A percentile compares a stretch with the other conserved stretches of the same genome.
phyloP scores from a whole-genome alignment of 163 green algal species.

The Chlamydomonas reinhardtii region DNA sequence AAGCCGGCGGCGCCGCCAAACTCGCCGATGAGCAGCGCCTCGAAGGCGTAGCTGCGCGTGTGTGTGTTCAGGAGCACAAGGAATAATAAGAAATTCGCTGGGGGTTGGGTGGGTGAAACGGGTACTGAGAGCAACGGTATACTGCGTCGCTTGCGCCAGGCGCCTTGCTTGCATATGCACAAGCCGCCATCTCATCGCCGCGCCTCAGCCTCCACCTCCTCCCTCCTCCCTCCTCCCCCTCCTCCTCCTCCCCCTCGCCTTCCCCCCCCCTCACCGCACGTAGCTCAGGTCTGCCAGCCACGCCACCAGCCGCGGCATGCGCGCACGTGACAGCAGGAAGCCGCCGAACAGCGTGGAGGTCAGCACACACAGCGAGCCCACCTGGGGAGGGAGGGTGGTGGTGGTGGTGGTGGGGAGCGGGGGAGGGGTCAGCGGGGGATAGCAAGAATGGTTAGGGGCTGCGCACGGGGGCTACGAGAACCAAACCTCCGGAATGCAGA shows the following conservation, averaged over 20 bases:
- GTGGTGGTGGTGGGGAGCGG: not conserved
- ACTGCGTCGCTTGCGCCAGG: no score
- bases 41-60: conserved; percentile 72
- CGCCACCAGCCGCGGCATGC: conserved; percentile 61
- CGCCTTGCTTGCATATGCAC: no score
- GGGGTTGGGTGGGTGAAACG: no score
- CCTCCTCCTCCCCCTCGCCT: no score
- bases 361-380: conserved; percentile 72
- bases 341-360: conserved; percentile 74
- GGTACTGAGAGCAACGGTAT: no score
- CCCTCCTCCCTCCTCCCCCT: no score
- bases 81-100: no score
- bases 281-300: conserved; percentile 66
- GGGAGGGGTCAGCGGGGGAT: not conserved
- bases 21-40: conserved; percentile 81
- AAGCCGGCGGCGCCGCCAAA: conserved; percentile 76
- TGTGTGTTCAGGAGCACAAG: not conserved
- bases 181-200: no score
- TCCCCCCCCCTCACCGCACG: conserved; percentile 50
- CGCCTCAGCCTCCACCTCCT: no score
- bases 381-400: not conserved
- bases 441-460: no score
- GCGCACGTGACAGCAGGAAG: conserved; percentile 75
- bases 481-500: no score
- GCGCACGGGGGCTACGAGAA: no score